Percentiles rank a stretch among this genome's conserved stretches.
These are phyloP conservation scores for Globisporangium cederbergense DNA, from an alignment of 352 stramenopile species.

Conservation along the genomic window DNA sequence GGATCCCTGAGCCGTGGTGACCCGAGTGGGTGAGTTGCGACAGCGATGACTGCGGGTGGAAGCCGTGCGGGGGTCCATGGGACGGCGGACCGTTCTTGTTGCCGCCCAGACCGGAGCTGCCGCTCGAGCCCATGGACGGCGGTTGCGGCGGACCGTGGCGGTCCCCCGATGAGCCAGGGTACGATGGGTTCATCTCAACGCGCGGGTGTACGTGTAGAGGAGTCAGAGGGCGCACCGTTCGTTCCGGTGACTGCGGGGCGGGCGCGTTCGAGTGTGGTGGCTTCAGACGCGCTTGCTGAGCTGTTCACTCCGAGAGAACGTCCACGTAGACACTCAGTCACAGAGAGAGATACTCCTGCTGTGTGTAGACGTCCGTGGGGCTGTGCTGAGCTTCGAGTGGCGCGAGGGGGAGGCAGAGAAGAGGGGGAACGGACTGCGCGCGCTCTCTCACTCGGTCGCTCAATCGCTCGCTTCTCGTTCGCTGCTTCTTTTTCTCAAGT, in stretches of 20 bases:
- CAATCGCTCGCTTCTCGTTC: constrained; percentile 8
- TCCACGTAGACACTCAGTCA: background rate
- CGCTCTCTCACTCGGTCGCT: background rate
- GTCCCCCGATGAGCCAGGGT: constrained; percentile 63
- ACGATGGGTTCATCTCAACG: constrained; percentile 70
- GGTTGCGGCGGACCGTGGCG: constrained; percentile 45
- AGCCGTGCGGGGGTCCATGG: constrained; percentile 36
- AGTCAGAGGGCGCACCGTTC: background rate
- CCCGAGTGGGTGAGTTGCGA: constrained; percentile 51
- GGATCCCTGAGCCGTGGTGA: constrained; percentile 40
- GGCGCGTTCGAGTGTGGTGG: background rate
- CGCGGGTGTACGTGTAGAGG: background rate
- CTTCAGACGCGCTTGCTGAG: background rate
- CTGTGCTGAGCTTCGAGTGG: background rate
- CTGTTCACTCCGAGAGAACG: background rate
- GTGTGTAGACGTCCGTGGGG: background rate
- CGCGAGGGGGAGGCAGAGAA: background rate
- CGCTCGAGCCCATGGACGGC: constrained; percentile 28
- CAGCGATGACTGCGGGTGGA: constrained; percentile 66
- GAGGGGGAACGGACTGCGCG: background rate
- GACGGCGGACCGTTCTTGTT: constrained; percentile 32
- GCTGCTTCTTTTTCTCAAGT: constrained; percentile 25
- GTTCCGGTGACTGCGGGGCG: background rate
- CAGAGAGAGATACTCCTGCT: background rate
- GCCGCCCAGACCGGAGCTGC: constrained; percentile 28